Conservation (phyloP, 345 rosid genomes). For the Syzygium aqueum region DNA sequence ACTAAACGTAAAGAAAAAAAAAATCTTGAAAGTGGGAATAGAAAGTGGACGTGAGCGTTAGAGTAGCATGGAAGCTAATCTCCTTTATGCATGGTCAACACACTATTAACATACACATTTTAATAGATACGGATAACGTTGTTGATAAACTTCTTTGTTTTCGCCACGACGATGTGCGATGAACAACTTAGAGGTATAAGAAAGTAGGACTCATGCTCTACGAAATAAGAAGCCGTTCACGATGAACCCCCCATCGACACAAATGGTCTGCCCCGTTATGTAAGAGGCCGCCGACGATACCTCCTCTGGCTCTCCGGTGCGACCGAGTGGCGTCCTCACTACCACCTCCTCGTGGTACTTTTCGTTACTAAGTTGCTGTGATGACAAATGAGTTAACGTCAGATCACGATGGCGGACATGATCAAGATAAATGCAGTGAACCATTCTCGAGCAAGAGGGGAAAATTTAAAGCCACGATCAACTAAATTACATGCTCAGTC, state of each 20-base stretch:
- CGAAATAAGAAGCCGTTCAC: neutral
- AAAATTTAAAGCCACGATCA: neutral
- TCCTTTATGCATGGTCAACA: neutral
- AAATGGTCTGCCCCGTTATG: slow-evolving; percentile 49
- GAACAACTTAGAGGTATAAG: neutral
- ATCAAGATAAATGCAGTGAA: neutral
- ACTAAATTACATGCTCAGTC: neutral
- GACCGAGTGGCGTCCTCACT: slow-evolving; percentile 39
- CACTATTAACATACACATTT: neutral
- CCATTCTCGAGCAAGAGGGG: neutral
- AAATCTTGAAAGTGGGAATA: neutral
- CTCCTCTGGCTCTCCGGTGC: slow-evolving; percentile 40
- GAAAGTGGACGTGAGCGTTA: neutral
- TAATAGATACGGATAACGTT: neutral
- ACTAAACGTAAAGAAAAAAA: neutral
- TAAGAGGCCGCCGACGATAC: slow-evolving; percentile 54
- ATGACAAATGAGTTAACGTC: neutral
- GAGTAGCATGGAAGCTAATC: neutral
- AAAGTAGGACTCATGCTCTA: neutral
- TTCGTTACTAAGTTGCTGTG: neutral
- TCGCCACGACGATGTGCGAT: neutral
- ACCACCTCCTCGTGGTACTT: slow-evolving; percentile 8
- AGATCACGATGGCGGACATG: neutral
- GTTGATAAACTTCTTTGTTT: neutral
- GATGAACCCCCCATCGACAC: neutral